Evolutionary conservation across 106 monocot genomes (phyloP), one percentile per base, ranked within the genome.

Genomic region (Vanilla planifolia): DNA sequence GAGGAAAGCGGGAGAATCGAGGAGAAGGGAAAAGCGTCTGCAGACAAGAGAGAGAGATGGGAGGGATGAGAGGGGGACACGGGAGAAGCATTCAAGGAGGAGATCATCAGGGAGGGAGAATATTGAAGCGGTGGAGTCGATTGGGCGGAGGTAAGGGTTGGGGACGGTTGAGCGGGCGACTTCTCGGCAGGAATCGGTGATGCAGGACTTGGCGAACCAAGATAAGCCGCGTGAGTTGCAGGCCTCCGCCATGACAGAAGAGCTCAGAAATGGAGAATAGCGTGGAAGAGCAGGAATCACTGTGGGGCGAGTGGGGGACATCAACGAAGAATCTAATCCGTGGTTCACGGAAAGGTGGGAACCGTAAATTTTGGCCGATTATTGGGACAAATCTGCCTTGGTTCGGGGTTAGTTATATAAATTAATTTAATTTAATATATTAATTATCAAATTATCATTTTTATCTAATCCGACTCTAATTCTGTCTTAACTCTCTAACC

Each of bases 171-270:
- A 62, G 28, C 14, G 62, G 70, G 73, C 21, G 19, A 72, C 55
- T 45, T 63, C 66, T 50, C 67, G 75, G 51, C 67, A 46, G 42
- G 83, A 71, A 42, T 90, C 78, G 58, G 89, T 80, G 51, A 86
- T 65, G 83, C 95, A 95, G 67, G 95, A 74, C 60, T 75, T 80
- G 59, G 77, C 69, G 16, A 94, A 85, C 85, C 89, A 85, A 0
- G 89, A 75, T 79, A 94, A 50, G 65, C 79, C 71, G 26, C 82
- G 79, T 22, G 79, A 66, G 61, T 61, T 67, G 88, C 92, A 84
- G 71, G 70, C 64, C 36, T 83, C 91, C 20, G 71, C 61, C 81
- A 81, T 82, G 33, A 35, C 27, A n/a, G n/a, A n/a, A n/a, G n/a
- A n/a, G n/a, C n/a, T n/a, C n/a, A n/a, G n/a, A n/a, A n/a, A n/a